Conservation (phyloP, 306 rosid genomes). For the Trichosanthes truncata region DNA sequence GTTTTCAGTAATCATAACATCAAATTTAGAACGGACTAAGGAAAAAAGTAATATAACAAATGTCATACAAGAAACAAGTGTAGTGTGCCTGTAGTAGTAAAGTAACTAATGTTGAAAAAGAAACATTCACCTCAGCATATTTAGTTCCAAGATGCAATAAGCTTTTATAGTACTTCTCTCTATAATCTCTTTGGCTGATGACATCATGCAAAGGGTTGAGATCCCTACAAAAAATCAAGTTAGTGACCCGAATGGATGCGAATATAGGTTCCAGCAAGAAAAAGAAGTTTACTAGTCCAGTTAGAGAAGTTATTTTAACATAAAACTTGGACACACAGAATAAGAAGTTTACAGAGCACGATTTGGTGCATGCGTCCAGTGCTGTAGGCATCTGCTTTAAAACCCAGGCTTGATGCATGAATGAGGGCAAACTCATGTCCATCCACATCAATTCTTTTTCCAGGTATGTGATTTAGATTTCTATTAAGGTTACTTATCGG, state of each 20-base stretch:
- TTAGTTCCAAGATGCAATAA: conserved; percentile 65
- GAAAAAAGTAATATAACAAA: not conserved
- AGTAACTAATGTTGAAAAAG: not conserved
- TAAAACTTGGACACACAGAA: not conserved
- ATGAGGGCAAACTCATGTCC: not conserved
- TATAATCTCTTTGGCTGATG: conserved; percentile 44
- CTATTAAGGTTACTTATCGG: not conserved
- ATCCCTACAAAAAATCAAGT: conserved; percentile 44
- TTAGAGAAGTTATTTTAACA: not conserved
- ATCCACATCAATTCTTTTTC: not conserved
- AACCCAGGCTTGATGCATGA: not conserved
- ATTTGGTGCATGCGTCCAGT: not conserved
- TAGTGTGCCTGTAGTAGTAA: not conserved
- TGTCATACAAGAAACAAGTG: not conserved
- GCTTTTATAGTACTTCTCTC: conserved; percentile 65
- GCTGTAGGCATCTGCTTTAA: not conserved
- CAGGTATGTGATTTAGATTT: not conserved
- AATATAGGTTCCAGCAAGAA: not conserved
- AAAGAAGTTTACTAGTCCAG: not conserved
- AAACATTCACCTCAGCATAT: conserved; percentile 56
- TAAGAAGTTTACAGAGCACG: not conserved
- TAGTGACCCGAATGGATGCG: not conserved
- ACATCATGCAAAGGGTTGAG: conserved; percentile 86
- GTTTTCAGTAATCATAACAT: conserved; percentile 40
- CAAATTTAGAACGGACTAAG: conserved; percentile 22